These are phyloP conservation scores for Colletotrichum spinosum DNA, from an alignment of 2,329 filamentous ascomycete genomes.

Conservation along the genomic window DNA sequence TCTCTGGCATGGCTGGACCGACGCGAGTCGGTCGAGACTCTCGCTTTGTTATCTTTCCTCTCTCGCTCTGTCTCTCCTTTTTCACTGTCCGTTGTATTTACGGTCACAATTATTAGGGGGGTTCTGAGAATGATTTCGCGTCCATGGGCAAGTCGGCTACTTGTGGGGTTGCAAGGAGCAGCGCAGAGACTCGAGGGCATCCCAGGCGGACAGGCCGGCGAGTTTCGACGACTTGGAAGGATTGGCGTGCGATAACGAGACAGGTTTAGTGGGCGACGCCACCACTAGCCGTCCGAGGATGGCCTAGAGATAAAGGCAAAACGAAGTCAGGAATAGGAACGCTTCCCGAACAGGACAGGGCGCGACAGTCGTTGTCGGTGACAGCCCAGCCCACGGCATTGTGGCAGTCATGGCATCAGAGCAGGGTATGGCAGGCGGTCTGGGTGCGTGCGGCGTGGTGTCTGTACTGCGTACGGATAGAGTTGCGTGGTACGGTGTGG, in stretches of 20 bases:
- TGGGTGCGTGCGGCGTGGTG: no score
- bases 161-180: slow-evolving; percentile 4
- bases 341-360: slow-evolving; percentile 23
- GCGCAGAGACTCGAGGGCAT: slow-evolving; percentile 16
- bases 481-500: neutral
- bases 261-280: slow-evolving; percentile 33
- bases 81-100: no score
- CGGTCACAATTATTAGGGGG: no score
- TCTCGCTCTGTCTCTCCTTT: no score
- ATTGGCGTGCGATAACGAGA: slow-evolving; percentile 35
- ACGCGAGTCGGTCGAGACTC: no score
- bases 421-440: no score
- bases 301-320: slow-evolving; percentile 35
- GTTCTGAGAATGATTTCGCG: slow-evolving; percentile 6
- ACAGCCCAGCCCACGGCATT: neutral
- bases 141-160: slow-evolving; percentile 13
- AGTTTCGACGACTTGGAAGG: slow-evolving; percentile 30
- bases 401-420: no score
- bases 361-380: slow-evolving; percentile 17
- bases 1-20: no score
- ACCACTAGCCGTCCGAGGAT: slow-evolving; percentile 32
- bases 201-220: slow-evolving; percentile 29
- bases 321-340: slow-evolving; percentile 31
- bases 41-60: no score
- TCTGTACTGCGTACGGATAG: no score